Conservation (phyloP, 257 asterid species). For the Schizonepeta tenuifolia region DNA sequence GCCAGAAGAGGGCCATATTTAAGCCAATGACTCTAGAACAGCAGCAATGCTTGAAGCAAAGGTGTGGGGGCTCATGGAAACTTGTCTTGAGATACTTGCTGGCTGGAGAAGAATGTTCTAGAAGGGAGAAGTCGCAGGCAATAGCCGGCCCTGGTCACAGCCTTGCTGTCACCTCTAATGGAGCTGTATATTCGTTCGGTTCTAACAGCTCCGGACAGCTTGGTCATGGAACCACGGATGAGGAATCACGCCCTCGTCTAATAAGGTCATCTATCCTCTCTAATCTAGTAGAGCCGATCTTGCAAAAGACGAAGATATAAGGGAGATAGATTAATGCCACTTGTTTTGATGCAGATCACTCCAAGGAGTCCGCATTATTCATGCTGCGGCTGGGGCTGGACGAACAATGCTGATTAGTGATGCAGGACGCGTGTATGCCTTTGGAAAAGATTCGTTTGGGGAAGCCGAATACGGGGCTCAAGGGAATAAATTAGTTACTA, state of each 20-base stretch:
- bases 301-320: slow-evolving; percentile 6
- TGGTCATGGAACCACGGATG: slow-evolving; percentile 84
- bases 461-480: slow-evolving; percentile 82
- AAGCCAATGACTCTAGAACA: slow-evolving; percentile 79
- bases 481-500: slow-evolving; percentile 66
- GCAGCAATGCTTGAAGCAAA: slow-evolving; percentile 59
- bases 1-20: slow-evolving; percentile 88
- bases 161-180: slow-evolving; percentile 81
- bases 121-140: slow-evolving; percentile 96
- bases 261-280: slow-evolving; percentile 56
- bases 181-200: slow-evolving; percentile 89
- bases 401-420: slow-evolving; percentile 91
- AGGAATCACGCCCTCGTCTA: slow-evolving; percentile 73
- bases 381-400: slow-evolving; percentile 94
- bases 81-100: slow-evolving; percentile 84
- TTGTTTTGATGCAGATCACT: slow-evolving; percentile 69
- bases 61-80: slow-evolving; percentile 97
- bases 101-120: slow-evolving; percentile 88
- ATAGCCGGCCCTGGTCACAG: slow-evolving; percentile 99
- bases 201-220: slow-evolving; percentile 94
- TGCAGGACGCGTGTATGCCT: slow-evolving; percentile 81
- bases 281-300: slow-evolving; percentile 17
- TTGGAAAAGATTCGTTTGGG: slow-evolving; percentile 90
- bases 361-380: slow-evolving; percentile 86
- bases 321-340: slow-evolving; percentile 31